Conservation (phyloP, 768 basidiomycete genomes). For the Calvatia gigantea region DNA sequence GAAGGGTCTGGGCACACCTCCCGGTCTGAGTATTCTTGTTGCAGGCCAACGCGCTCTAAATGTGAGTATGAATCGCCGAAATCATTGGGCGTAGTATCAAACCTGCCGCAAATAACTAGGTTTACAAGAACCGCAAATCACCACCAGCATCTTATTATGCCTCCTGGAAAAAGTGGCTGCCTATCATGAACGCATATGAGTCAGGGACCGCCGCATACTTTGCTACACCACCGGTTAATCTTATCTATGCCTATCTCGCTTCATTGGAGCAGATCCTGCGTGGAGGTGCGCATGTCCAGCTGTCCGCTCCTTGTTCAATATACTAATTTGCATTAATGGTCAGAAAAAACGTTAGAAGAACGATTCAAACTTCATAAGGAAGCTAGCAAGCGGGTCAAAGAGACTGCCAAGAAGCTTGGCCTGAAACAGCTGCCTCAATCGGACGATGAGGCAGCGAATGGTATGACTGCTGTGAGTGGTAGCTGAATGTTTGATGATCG, state of each 20-base stretch:
- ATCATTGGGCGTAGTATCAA: neutral
- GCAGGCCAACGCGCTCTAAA: conserved; percentile 78
- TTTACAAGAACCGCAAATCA: conserved; percentile 46
- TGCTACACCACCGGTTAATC: conserved; percentile 92
- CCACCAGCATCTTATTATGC: conserved; percentile 82
- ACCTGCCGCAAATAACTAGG: neutral
- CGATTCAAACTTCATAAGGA: conserved; percentile 75
- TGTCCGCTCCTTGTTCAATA: neutral
- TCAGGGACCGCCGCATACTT: conserved; percentile 80
- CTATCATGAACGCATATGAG: conserved; percentile 94
- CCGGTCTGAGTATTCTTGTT: conserved; percentile 85
- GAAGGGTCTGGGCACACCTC: conserved; percentile 91
- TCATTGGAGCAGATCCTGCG: conserved; percentile 70
- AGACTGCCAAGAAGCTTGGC: conserved; percentile 61
- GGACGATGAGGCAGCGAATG: conserved; percentile 73
- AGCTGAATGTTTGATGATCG: neutral
- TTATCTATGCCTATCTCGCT: conserved; percentile 88
- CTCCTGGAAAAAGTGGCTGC: conserved; percentile 91
- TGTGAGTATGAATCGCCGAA: conserved; percentile 32
- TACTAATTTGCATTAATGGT: neutral
- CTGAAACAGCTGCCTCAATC: conserved; percentile 68
- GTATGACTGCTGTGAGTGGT: conserved; percentile 81
- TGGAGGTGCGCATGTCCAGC: neutral
- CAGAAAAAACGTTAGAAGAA: conserved; percentile 47
- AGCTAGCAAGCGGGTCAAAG: conserved; percentile 66